Evolutionary conservation across 2,329 filamentous ascomycete genomes (phyloP), one percentile per base, ranked within the genome.

Genomic region (Mycosphaerella arachidis): DNA sequence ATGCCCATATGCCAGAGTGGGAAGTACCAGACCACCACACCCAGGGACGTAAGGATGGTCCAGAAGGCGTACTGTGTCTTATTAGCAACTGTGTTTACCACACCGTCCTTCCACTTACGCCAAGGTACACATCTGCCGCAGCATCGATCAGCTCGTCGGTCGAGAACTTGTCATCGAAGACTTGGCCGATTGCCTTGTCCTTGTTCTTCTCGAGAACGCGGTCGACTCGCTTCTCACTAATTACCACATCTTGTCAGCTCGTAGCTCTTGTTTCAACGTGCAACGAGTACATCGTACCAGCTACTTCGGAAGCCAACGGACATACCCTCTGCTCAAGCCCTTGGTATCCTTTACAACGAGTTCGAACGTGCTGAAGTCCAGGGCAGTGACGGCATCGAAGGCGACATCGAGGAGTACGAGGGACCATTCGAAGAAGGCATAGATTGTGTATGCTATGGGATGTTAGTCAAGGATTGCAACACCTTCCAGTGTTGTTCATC

Each of bases 1-100:
- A 99, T 95, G 30, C 94, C 94, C 94, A 99, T 99, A 74, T 97
- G 86, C 94, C 94, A 99, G 10, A 99, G 84, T 13, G 94, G 94
- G 74, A 99, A 99, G 76, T 95, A 99, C 94, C 94, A 99, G 48
- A 99, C 89, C 46, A 90, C 82, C 48, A 99, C 81, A 29, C 91
- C 92, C 55, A 99, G 81, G 62, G 91, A 91, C 60, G 94, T 99
- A 66, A 97, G 80, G 72, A 93, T 89, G 9, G 92, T 92, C 94
- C 94, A 99, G 77, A 97, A 97, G 58, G 94, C 86, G 73, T 93
- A 97, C 88, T 92, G 71, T 37, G 53, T 12, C 12, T 37, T 67
- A 16, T 43, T 60, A n/a, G 51, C 24, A 53, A 46, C 31, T 57
- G 59, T 55, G 48, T 57, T 33, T 6, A 43, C 52, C 57, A n/a